These are phyloP conservation scores for Yamadazyma blattariae DNA, from an alignment of 1,139 yeast species.

Conservation along the genomic window DNA sequence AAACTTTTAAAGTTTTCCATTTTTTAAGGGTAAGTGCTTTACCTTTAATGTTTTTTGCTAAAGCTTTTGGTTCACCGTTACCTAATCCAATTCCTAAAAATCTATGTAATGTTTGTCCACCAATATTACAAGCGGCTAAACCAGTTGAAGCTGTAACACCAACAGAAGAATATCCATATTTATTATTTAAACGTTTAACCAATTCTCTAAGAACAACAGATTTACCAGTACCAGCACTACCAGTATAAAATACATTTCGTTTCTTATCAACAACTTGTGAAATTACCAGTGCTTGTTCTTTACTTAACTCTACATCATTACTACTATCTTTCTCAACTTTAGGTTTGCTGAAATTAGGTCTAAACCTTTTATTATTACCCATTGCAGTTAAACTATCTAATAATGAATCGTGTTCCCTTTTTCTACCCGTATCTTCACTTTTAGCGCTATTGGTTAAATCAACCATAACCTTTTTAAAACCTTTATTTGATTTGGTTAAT, in stretches of 20 bases:
- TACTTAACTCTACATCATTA: constrained; percentile 20
- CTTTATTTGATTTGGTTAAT: constrained; percentile 1
- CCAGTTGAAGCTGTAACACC: constrained; percentile 94
- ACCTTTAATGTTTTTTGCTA: constrained; percentile 46
- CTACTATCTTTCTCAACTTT: background rate
- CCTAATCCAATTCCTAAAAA: constrained; percentile 82
- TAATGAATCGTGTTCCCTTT: constrained; percentile 2
- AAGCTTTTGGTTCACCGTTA: constrained; percentile 38
- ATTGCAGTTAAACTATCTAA: constrained; percentile 8
- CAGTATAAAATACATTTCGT: constrained; percentile 65
- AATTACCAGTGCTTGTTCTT: constrained; percentile 71
- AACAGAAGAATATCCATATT: constrained; percentile 45
- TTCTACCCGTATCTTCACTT: background rate
- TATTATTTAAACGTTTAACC: constrained; percentile 41
- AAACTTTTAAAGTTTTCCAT: constrained; percentile 63
- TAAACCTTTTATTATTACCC: constrained; percentile 5
- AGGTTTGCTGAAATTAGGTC: constrained; percentile 3
- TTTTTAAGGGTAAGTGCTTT: constrained; percentile 42
- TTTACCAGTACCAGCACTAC: constrained; percentile 85
- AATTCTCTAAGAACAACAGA: constrained; percentile 68
- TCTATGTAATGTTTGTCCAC: constrained; percentile 78
- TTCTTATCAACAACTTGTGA: constrained; percentile 58
- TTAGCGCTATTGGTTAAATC: constrained; percentile 12
- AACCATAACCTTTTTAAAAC: constrained; percentile 4
- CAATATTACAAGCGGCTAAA: constrained; percentile 83